Evolutionary conservation across 192 early-diverging fungal genomes (phyloP).

Genomic region (Backusella mclennaniae): DNA sequence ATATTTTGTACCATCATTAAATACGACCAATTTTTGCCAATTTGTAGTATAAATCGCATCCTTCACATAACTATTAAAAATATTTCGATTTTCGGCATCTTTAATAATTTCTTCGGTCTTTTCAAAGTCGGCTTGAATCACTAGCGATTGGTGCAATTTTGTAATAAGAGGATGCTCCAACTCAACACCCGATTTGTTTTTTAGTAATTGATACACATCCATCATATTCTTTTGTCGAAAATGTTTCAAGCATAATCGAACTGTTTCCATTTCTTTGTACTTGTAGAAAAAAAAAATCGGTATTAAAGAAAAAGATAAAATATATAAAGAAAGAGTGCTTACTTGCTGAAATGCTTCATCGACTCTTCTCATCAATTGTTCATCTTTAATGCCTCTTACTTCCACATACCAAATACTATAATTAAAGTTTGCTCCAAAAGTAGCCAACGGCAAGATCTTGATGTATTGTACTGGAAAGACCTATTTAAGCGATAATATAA

Average conservation of each 20-base stretch:
- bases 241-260: constrained; percentile 87
- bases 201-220: constrained; percentile 70
- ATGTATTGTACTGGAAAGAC: constrained; percentile 89
- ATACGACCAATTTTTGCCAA: constrained; percentile 58
- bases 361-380: constrained; percentile 29
- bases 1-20: constrained; percentile 36
- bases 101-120: constrained; percentile 69
- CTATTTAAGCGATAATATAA: constrained; percentile 20
- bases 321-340: constrained; percentile 9
- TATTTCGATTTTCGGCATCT: constrained; percentile 55
- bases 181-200: constrained; percentile 57
- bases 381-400: constrained; percentile 72
- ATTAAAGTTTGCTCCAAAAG: constrained; percentile 92
- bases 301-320: too few relatives aligned
- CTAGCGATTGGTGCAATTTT: constrained; percentile 65
- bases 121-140: constrained; percentile 71
- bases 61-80: constrained; percentile 75
- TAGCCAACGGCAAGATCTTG: constrained; percentile 88
- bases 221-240: constrained; percentile 80
- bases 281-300: constrained; percentile 1
- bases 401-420: constrained; percentile 96
- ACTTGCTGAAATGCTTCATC: constrained; percentile 64
- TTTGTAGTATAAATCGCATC: constrained; percentile 67
- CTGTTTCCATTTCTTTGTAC: constrained; percentile 78
- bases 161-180: constrained; percentile 85